phyloP scores from a whole-genome alignment of 2,329 filamentous ascomycete species.

The Seiridium cupressi region DNA sequence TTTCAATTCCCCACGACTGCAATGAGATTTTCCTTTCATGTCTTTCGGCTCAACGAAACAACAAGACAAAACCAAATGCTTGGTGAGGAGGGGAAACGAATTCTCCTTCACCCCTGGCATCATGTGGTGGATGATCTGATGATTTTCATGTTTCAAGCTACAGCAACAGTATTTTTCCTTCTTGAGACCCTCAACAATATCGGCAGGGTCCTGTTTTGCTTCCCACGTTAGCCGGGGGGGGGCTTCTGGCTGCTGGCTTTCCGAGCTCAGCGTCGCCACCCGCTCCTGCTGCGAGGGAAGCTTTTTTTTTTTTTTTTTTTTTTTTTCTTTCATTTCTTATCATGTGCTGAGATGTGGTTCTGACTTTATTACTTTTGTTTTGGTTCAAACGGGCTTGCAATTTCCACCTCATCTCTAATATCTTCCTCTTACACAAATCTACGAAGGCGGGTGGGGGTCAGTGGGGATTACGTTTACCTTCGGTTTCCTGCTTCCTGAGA shows the following conservation, averaged over 20 bases:
- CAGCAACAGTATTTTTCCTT: background rate
- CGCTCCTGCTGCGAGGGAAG: background rate
- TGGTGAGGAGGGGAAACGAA: background rate
- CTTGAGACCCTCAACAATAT: background rate
- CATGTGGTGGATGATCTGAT: background rate
- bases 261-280: background rate
- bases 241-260: too few species aligned
- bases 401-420: background rate
- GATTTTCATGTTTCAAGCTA: background rate
- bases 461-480: conserved; percentile 5
- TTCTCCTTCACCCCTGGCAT: background rate
- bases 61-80: background rate
- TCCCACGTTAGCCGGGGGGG: background rate
- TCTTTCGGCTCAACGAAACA: background rate
- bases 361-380: background rate
- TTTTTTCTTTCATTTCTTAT: background rate
- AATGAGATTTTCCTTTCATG: background rate
- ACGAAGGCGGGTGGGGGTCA: conserved; percentile 4
- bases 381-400: background rate
- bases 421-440: background rate
- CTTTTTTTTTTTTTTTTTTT: background rate
- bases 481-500: background rate
- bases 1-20: background rate
- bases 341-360: too few species aligned
- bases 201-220: background rate